Conservation (phyloP, 1,284 basidiomycete genomes). For the Apiotrichum gamsii region DNA sequence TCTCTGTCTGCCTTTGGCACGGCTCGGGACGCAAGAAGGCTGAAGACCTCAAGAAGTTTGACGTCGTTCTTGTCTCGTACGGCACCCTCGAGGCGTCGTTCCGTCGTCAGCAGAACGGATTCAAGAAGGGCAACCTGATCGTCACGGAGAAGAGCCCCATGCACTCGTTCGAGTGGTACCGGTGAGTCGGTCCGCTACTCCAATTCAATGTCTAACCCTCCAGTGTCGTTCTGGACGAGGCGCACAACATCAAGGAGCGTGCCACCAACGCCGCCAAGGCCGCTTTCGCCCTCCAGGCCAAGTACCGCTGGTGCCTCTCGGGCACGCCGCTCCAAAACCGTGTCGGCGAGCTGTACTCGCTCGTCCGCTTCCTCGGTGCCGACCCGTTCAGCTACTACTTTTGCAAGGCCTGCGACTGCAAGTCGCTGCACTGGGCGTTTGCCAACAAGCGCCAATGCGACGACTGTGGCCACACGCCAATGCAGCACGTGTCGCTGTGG, state of each 20-base stretch:
- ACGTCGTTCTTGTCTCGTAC: slow-evolving; percentile 61
- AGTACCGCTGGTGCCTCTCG: slow-evolving; percentile 90
- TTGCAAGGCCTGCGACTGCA: slow-evolving; percentile 62
- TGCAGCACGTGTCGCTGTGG: slow-evolving; percentile 71
- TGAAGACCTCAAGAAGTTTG: slow-evolving; percentile 70
- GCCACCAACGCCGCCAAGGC: slow-evolving; percentile 94
- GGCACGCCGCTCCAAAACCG: slow-evolving; percentile 97
- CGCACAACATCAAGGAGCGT: slow-evolving; percentile 96
- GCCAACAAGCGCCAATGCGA: slow-evolving; percentile 76
- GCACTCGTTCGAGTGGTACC: slow-evolving; percentile 81
- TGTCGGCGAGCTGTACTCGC: slow-evolving; percentile 95
- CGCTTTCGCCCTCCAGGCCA: slow-evolving; percentile 76
- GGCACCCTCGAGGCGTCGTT: slow-evolving; percentile 87
- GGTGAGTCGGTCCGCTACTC: slow-evolving; percentile 76
- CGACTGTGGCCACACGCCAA: slow-evolving; percentile 85
- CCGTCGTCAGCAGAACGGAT: slow-evolving; percentile 87
- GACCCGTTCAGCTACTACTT: slow-evolving; percentile 85
- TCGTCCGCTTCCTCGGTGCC: slow-evolving; percentile 80
- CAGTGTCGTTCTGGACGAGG: slow-evolving; percentile 68
- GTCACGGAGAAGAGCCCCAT: slow-evolving; percentile 84
- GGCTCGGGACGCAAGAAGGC: slow-evolving; percentile 58
- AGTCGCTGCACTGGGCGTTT: slow-evolving; percentile 59
- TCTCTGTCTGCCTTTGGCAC: slow-evolving; percentile 84
- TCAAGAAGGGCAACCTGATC: slow-evolving; percentile 75
- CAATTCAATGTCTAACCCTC: slow-evolving; percentile 47